Conservation (phyloP, 192 early-diverging fungal species). For the Coemansia sp. region DNA sequence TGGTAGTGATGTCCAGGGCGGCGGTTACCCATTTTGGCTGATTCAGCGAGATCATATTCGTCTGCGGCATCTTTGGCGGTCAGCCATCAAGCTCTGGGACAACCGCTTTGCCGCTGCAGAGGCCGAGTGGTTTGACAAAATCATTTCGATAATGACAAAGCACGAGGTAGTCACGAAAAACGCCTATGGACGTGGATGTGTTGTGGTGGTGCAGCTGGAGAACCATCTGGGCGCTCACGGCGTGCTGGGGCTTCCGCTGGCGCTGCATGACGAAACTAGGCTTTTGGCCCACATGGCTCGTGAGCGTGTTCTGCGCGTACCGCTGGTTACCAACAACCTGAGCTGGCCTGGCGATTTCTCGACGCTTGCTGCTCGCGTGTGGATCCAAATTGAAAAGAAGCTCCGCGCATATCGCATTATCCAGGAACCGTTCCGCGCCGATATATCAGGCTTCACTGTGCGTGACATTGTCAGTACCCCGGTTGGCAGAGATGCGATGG, state of each 20-base stretch:
- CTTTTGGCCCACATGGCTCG: conserved; percentile 72
- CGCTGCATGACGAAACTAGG: conserved; percentile 78
- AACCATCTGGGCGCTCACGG: conserved; percentile 70
- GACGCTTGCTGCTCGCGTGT: conserved; percentile 18
- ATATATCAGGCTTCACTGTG: conserved; percentile 35
- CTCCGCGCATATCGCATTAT: conserved; percentile 34
- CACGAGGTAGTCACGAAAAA: conserved; percentile 74
- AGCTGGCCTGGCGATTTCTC: conserved; percentile 39
- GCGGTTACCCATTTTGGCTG: conserved; percentile 77
- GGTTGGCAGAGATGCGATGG: conserved; percentile 20
- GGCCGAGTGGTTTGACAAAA: conserved; percentile 71
- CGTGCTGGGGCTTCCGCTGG: conserved; percentile 63
- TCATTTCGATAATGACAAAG: conserved; percentile 70
- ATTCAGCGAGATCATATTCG: conserved; percentile 68
- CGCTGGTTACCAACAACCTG: conserved; percentile 82
- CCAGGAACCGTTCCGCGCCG: conserved; percentile 23
- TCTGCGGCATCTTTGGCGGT: conserved; percentile 67
- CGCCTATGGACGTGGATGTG: conserved; percentile 60
- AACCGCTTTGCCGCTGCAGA: conserved; percentile 66
- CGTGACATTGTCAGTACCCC: conserved; percentile 27
- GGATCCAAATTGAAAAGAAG: conserved; percentile 25
- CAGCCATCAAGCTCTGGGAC: conserved; percentile 70
- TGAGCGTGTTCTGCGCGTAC: conserved; percentile 73
- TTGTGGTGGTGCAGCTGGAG: conserved; percentile 80
- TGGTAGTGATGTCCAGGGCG: conserved; percentile 76